phyloP scores from a whole-genome alignment of 441 rosid genomes.

The Corymbia calophylla region DNA sequence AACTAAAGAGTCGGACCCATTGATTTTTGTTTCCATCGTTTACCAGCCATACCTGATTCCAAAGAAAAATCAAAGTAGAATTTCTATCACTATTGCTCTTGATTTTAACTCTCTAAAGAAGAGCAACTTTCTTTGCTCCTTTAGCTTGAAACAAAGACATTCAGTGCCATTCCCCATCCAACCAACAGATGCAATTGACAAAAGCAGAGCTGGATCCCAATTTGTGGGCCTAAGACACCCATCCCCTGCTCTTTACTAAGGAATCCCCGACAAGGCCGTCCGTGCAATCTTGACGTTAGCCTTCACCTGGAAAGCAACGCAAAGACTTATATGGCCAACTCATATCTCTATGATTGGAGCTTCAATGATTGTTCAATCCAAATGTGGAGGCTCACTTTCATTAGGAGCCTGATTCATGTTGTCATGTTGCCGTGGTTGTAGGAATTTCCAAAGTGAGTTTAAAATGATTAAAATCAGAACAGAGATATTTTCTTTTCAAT shows the following conservation, averaged over 20 bases:
- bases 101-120: neutral
- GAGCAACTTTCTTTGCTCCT: neutral
- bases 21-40: neutral
- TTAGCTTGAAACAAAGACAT: neutral
- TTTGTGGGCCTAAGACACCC: neutral
- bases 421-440: neutral
- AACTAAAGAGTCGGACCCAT: neutral
- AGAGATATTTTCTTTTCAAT: neutral
- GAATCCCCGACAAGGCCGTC: neutral
- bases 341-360: neutral
- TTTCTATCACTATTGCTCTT: neutral
- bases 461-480: neutral
- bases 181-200: neutral
- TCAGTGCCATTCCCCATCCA: neutral
- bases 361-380: neutral
- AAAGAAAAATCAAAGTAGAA: neutral
- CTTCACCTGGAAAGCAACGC: neutral
- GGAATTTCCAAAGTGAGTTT: neutral
- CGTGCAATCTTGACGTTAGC: neutral
- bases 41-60: neutral
- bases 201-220: neutral
- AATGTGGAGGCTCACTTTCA: neutral
- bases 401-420: neutral
- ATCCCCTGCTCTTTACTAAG: neutral
- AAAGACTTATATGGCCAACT: rapidly evolving